A percentile compares a stretch with the other conserved stretches of the same genome.
These are phyloP conservation scores for Euclidium syriacum DNA, from an alignment of 345 rosid genomes.

Conservation along the genomic window DNA sequence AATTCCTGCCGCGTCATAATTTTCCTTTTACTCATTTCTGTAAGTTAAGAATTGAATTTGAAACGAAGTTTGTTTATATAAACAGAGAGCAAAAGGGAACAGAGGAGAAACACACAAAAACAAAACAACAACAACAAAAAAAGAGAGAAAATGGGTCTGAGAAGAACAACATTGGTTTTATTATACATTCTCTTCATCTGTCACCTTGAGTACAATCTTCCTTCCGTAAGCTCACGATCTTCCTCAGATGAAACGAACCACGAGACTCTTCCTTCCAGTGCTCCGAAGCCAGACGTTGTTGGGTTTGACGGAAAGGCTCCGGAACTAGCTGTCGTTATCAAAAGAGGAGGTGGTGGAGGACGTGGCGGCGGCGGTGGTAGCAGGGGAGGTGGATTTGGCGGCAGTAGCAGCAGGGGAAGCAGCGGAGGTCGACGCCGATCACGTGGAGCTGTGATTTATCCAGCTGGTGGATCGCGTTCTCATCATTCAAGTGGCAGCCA, in stretches of 20 bases:
- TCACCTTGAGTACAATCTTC: not conserved
- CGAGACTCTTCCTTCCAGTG: not conserved
- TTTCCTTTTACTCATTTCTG: too few relatives aligned
- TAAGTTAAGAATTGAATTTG: too few relatives aligned
- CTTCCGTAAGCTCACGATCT: not conserved
- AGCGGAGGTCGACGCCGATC: not conserved
- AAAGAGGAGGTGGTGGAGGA: not conserved
- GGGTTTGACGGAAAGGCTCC: not conserved
- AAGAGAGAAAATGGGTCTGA: not conserved
- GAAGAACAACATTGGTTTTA: not conserved
- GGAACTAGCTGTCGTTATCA: not conserved
- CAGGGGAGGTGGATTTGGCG: not conserved
- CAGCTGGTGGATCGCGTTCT: not conserved
- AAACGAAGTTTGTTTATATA: too few relatives aligned
- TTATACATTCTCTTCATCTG: conserved; percentile 2
- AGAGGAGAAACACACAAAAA: too few relatives aligned
- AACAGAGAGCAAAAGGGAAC: too few relatives aligned
- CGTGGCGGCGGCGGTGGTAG: not conserved
- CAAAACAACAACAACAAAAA: too few relatives aligned
- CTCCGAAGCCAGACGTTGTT: not conserved
- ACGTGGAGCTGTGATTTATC: not conserved
- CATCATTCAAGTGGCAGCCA: not conserved
- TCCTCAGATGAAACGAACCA: not conserved
- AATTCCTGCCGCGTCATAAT: too few relatives aligned
- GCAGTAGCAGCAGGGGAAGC: not conserved